phyloP scores from a whole-genome alignment of 1,284 basidiomycete genomes.

The Tilletia indica region DNA sequence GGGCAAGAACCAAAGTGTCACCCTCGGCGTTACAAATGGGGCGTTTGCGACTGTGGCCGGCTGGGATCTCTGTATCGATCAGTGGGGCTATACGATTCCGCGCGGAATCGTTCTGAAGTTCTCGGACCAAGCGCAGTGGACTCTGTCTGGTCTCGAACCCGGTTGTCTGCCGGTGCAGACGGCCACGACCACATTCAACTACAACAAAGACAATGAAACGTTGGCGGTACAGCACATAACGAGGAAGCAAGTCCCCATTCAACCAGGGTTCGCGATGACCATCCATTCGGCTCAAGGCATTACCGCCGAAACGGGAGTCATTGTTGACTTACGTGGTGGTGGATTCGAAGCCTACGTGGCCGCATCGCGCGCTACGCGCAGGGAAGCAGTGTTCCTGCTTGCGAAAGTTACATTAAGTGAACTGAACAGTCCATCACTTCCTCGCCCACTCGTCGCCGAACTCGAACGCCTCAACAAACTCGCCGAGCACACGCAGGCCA shows the following conservation, averaged over 20 bases:
- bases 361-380: background rate
- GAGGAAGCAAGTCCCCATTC: background rate
- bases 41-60: background rate
- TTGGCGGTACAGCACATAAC: background rate
- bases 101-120: background rate
- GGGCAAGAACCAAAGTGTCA: background rate
- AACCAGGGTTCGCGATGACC: background rate
- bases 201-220: too few species aligned
- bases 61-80: background rate
- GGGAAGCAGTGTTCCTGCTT: background rate
- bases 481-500: too few species aligned
- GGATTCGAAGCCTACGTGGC: conserved; percentile 9
- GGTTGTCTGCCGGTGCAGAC: background rate
- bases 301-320: background rate
- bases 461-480: too few species aligned
- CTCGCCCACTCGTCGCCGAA: too few species aligned
- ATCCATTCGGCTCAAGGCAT: conserved; percentile 3
- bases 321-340: background rate
- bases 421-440: too few species aligned
- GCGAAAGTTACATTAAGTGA: too few species aligned
- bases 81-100: background rate
- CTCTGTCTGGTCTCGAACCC: background rate
- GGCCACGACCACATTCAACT: background rate
- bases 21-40: background rate
- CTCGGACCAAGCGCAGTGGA: background rate